Conservation (phyloP, 495 filamentous ascomycete genomes). For the Neurospora discreta region DNA sequence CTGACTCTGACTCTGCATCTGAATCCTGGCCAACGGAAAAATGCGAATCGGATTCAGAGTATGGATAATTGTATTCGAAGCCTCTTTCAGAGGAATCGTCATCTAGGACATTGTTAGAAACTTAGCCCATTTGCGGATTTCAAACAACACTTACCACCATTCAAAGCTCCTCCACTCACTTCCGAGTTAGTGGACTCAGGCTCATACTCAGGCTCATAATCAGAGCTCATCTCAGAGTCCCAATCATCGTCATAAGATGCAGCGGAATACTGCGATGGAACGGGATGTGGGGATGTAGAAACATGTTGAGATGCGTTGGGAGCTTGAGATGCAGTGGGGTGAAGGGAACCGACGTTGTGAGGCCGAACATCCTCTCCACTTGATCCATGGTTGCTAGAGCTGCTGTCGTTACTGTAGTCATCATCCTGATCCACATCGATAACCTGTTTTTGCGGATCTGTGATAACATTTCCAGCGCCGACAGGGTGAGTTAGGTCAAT, state of each 20-base stretch:
- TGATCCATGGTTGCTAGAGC: background rate
- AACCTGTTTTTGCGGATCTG: background rate
- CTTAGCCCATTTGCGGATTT: background rate
- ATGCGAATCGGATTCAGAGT: background rate
- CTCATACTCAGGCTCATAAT: constrained; percentile 4
- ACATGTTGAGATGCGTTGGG: background rate
- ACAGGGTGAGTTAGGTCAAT: background rate
- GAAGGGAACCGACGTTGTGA: background rate
- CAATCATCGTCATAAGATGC: background rate
- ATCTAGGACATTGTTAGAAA: background rate
- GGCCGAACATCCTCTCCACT: background rate
- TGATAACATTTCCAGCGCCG: background rate
- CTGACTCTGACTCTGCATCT: background rate
- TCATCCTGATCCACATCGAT: constrained; percentile 1
- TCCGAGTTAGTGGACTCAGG: constrained; percentile 15
- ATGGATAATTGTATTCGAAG: background rate
- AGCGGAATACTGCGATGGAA: background rate
- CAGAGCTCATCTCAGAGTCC: background rate
- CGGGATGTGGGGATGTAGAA: background rate
- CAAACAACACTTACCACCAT: background rate
- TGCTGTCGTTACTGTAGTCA: background rate
- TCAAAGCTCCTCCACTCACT: constrained; percentile 6
- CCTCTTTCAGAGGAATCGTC: background rate
- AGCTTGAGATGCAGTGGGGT: background rate
- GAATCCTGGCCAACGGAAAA: background rate